These are phyloP conservation scores for Hyparrhenia diplandra DNA, from an alignment of 176 grass and related monocot species.

Conservation along the genomic window DNA sequence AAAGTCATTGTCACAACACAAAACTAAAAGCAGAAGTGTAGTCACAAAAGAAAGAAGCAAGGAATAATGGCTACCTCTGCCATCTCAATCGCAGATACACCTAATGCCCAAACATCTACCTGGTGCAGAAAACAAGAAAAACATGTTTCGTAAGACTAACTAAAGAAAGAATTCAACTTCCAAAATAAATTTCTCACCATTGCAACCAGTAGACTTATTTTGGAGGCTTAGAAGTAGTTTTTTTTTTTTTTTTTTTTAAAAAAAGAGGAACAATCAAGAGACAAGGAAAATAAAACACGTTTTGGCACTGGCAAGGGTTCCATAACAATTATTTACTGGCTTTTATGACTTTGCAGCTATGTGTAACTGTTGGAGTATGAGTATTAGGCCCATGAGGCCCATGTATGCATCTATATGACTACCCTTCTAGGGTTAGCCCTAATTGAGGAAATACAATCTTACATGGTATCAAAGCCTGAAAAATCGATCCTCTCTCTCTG, in stretches of 20 bases:
- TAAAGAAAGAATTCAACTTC: constrained; percentile 9
- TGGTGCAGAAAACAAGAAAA: constrained; percentile 34
- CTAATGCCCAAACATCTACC: constrained; percentile 99
- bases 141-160: constrained; percentile 19
- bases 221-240: constrained; percentile 3
- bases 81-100: constrained; percentile 99
- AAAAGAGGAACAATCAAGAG: constrained; percentile 17
- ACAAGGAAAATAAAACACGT: constrained; percentile 3
- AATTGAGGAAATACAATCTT: too few species aligned
- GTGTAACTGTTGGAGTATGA: too few species aligned
- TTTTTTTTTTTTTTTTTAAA: neutral
- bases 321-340: neutral
- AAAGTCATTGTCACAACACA: neutral
- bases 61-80: constrained; percentile 67
- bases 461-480: too few species aligned
- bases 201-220: neutral
- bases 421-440: too few species aligned
- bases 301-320: constrained; percentile 1
- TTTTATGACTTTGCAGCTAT: constrained; percentile 10
- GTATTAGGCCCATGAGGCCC: too few species aligned
- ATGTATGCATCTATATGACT: too few species aligned
- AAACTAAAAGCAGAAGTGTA: neutral
- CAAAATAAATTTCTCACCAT: neutral
- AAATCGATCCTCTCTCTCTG: too few species aligned
- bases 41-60: constrained; percentile 34